Base-by-base conservation (phyloP, 352 stramenopile genomes). In the Phytophthora rubi region DNA sequence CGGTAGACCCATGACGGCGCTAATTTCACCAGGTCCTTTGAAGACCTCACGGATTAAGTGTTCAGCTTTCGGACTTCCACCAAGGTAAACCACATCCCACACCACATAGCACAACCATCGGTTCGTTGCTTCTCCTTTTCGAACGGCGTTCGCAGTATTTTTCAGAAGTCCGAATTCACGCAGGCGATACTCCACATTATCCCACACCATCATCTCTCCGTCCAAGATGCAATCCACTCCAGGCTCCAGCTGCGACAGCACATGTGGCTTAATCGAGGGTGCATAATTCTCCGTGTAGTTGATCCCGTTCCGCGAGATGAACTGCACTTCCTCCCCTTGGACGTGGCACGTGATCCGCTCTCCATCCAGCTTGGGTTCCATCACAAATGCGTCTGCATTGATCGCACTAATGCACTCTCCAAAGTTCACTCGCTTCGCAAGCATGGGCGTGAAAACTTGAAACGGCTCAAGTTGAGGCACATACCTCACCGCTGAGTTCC, bases 141-240 rank as follows among this genome's bases (percentile, higher is more conserved):
- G 73, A 39, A 88, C 58, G 3, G 82, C 82, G 64, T 90, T 92
- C 0, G 87, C 89, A 16, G 92, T 89, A 67, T 83, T 91, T 62
- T 94, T 96, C 32, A 96, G 67, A 35, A 94, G 69, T 1, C 89
- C 87, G 73, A 96, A 96, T 70, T 94, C 86, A 47, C 82, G 81
- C 47, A 93, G 64, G 0, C 72, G 75, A 71, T 91, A 93, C 63
- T 93, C 86, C 13, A 84, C 23, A 63, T 93, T 95, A 67, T 95
- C 89, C 88, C 89, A 95, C 5, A 95, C 86, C 82, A 96, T 93
- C 88, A 96, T 95, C 51, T 96, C 89, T 47, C 89, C 89, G 47
- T 96, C 89, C 9, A 96, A 73, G 33, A 96, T 94, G 45, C 79
- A 89, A 66, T 94, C 80, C 13, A 93, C 70, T 12, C 79, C 82